phyloP scores from a whole-genome alignment of 2,329 filamentous ascomycete species.

The Scedosporium minutisporum region DNA sequence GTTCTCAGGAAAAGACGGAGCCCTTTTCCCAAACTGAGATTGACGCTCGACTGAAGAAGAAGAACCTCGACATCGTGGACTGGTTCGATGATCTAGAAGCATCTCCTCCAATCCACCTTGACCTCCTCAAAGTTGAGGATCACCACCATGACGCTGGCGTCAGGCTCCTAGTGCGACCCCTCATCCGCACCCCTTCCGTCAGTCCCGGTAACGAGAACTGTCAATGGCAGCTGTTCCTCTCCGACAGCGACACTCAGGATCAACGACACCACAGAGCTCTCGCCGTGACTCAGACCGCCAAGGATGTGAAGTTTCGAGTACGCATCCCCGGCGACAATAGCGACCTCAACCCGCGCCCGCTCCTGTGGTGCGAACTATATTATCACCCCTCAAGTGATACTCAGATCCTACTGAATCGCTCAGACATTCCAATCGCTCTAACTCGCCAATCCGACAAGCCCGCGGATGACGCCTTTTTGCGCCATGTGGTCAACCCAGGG shows the following conservation, averaged over 20 bases:
- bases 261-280: slow-evolving; percentile 41
- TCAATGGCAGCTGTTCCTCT: slow-evolving; percentile 46
- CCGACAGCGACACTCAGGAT: slow-evolving; percentile 41
- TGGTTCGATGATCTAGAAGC: slow-evolving; percentile 21
- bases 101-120: slow-evolving; percentile 37
- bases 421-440: slow-evolving; percentile 42
- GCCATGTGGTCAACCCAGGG: slow-evolving; percentile 27
- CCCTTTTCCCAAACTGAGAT: slow-evolving; percentile 49
- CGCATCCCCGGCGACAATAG: slow-evolving; percentile 37
- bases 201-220: slow-evolving; percentile 47
- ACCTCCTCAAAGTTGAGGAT: slow-evolving; percentile 41
- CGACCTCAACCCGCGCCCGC: slow-evolving; percentile 19
- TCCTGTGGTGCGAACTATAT: slow-evolving; percentile 51
- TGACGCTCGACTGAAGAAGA: slow-evolving; percentile 34
- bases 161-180: slow-evolving; percentile 46
- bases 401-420: slow-evolving; percentile 46
- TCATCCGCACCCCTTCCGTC: slow-evolving; percentile 43
- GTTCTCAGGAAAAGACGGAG: slow-evolving; percentile 45
- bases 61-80: slow-evolving; percentile 30
- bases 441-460: slow-evolving; percentile 9
- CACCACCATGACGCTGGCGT: slow-evolving; percentile 45
- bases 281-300: slow-evolving; percentile 49
- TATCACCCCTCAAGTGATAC: slow-evolving; percentile 51
- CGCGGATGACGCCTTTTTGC: neutral
- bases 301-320: slow-evolving; percentile 51